A percentile compares a stretch with the other conserved stretches of the same genome.
These are phyloP conservation scores for Tuber melanosporum DNA, from an alignment of 495 filamentous ascomycete genomes.

Conservation along the genomic window DNA sequence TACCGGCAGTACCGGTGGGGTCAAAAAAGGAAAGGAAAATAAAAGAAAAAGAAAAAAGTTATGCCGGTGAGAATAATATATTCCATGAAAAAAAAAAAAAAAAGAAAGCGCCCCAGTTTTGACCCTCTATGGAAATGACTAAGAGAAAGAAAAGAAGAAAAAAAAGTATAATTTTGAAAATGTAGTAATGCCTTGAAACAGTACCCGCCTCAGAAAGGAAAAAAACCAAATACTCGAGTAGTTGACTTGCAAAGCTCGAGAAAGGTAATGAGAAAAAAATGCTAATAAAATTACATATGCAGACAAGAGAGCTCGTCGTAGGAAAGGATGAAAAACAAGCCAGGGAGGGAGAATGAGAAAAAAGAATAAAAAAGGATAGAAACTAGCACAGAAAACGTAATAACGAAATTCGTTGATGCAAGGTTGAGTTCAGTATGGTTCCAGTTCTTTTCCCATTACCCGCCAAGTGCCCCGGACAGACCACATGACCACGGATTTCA, in stretches of 20 bases:
- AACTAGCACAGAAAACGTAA: constrained; percentile 30
- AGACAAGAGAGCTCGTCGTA: not conserved
- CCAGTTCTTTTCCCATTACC: constrained; percentile 14
- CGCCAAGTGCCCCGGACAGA: constrained; percentile 13
- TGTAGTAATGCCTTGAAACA: not conserved
- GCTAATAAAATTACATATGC: constrained; percentile 14
- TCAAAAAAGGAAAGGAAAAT: too few relatives aligned
- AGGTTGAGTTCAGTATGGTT: constrained; percentile 15
- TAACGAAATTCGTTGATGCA: constrained; percentile 28
- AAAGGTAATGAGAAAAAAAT: constrained; percentile 13
- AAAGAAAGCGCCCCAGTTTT: constrained; percentile 30
- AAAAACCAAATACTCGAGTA: not conserved
- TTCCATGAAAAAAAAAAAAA: not conserved
- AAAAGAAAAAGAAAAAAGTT: not conserved
- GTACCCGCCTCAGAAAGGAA: not conserved
- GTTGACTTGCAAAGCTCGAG: not conserved
- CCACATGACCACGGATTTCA: constrained; percentile 9
- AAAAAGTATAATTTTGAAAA: not conserved
- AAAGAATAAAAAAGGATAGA: constrained; percentile 22
- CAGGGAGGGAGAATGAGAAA: constrained; percentile 6
- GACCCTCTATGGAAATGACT: constrained; percentile 33
- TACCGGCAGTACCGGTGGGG: too few relatives aligned
- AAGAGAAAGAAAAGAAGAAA: not conserved
- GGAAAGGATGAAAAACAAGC: constrained; percentile 17
- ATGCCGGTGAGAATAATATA: not conserved